A percentile compares a stretch with the other conserved stretches of the same genome.
Conservation (phyloP, 2,329 filamentous ascomycete species). For the Fusarium sp. region DNA sequence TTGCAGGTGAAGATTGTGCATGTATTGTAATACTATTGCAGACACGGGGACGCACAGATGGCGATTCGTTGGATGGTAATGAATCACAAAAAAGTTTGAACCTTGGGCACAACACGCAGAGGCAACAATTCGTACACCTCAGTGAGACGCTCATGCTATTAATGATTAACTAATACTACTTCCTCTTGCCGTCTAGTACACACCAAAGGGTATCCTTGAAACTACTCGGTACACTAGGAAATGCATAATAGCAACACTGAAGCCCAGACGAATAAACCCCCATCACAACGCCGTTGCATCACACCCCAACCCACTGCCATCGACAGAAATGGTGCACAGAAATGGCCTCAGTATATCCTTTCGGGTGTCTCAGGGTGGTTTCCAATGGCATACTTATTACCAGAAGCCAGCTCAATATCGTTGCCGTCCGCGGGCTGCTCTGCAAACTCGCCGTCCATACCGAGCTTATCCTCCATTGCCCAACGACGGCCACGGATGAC, state of each 20-base stretch:
- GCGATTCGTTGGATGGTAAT: slow-evolving; percentile 11
- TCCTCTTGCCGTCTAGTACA: not conserved
- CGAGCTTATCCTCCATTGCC: slow-evolving; percentile 58
- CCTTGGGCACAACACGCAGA: not conserved
- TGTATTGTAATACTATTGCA: slow-evolving; percentile 30
- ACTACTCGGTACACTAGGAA: slow-evolving; percentile 4
- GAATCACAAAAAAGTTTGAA: slow-evolving; percentile 4
- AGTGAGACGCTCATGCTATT: slow-evolving; percentile 1
- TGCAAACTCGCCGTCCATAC: slow-evolving; percentile 55
- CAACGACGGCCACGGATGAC: slow-evolving; percentile 61
- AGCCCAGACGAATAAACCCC: not conserved
- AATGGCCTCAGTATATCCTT: slow-evolving; percentile 22
- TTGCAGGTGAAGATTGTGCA: slow-evolving; percentile 15
- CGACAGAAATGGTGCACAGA: not conserved
- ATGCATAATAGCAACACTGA: not conserved
- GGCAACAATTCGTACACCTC: not conserved
- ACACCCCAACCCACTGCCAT: not conserved
- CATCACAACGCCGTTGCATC: slow-evolving; percentile 12
- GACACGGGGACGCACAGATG: not conserved
- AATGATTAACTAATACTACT: slow-evolving; percentile 14
- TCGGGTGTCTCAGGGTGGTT: slow-evolving; percentile 30
- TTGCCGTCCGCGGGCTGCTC: slow-evolving; percentile 30
- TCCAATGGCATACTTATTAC: slow-evolving; percentile 35
- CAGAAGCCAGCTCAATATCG: slow-evolving; percentile 44
- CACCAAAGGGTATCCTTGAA: slow-evolving; percentile 21